phyloP scores from a whole-genome alignment of 169 alveolate genomes.

The Plasmodium berghei region DNA sequence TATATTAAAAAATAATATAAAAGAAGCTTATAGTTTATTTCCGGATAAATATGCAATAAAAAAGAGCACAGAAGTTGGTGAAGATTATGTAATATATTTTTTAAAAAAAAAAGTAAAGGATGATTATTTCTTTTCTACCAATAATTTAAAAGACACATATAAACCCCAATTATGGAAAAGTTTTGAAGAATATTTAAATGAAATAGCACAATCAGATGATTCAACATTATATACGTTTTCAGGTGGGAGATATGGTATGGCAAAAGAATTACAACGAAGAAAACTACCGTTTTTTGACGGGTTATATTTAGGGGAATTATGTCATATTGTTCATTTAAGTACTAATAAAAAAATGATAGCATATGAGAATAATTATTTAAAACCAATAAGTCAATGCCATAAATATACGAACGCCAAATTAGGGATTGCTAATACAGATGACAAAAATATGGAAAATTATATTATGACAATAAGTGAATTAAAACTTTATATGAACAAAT shows the following conservation, averaged over 20 bases:
- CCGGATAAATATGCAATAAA: constrained; percentile 80
- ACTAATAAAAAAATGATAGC: constrained; percentile 76
- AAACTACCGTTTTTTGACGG: constrained; percentile 83
- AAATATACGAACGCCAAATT: constrained; percentile 73
- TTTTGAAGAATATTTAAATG: constrained; percentile 79
- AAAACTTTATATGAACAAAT: constrained; percentile 40
- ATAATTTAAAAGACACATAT: constrained; percentile 80
- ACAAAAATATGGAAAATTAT: constrained; percentile 30
- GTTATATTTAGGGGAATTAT: constrained; percentile 83
- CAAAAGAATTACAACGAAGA: constrained; percentile 81
- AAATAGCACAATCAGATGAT: constrained; percentile 78
- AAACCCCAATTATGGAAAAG: constrained; percentile 80
- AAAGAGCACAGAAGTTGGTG: constrained; percentile 54
- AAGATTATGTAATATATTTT: constrained; percentile 80
- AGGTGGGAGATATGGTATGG: constrained; percentile 88
- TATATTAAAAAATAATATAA: constrained; percentile 79
- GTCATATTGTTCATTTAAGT: constrained; percentile 87
- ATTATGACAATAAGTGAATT: constrained; percentile 76
- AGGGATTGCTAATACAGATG: constrained; percentile 31
- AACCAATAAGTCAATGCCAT: constrained; percentile 77
- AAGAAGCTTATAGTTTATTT: constrained; percentile 77
- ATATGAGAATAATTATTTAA: constrained; percentile 77
- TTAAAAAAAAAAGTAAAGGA: constrained; percentile 74
- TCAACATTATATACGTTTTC: constrained; percentile 79
- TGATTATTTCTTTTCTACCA: constrained; percentile 80